Evolutionary conservation across 306 rosid genomes (phyloP).

Genomic region (Trifolium pratense): DNA sequence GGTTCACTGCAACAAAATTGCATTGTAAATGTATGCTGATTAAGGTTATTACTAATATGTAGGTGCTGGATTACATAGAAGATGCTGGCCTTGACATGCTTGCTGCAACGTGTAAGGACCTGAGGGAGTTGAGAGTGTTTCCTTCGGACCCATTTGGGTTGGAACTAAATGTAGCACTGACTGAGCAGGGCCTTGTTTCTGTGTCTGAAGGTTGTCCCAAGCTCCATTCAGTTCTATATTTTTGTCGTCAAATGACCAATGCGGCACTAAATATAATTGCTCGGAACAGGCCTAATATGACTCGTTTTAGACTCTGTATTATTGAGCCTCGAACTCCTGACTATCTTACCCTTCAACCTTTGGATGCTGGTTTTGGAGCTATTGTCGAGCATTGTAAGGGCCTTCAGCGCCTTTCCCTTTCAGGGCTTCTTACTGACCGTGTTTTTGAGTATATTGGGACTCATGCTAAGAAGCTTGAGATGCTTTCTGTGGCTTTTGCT

Average conservation of each 20-base stretch:
- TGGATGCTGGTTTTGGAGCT: slow-evolving; percentile 94
- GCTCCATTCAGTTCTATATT: slow-evolving; percentile 90
- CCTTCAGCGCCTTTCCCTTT: slow-evolving; percentile 85
- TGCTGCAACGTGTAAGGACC: slow-evolving; percentile 85
- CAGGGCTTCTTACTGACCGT: slow-evolving; percentile 87
- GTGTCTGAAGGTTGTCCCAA: slow-evolving; percentile 96
- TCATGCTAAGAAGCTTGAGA: slow-evolving; percentile 85
- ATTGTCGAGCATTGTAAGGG: slow-evolving; percentile 94
- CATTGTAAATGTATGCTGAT: slow-evolving; percentile 40
- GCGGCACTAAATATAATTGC: slow-evolving; percentile 82
- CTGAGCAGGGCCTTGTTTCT: slow-evolving; percentile 87
- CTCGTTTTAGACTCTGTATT: slow-evolving; percentile 90
- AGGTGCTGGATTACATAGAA: slow-evolving; percentile 96
- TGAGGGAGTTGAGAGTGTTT: slow-evolving; percentile 88
- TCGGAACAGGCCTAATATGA: slow-evolving; percentile 76
- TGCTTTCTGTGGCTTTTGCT: slow-evolving; percentile 96
- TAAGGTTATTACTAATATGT: slow-evolving; percentile 37
- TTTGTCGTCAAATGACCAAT: slow-evolving; percentile 95
- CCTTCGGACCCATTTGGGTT: slow-evolving; percentile 80
- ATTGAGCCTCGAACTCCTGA: slow-evolving; percentile 83
- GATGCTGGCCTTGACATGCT: slow-evolving; percentile 81
- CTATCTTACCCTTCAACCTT: slow-evolving; percentile 67
- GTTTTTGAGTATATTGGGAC: slow-evolving; percentile 82
- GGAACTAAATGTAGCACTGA: slow-evolving; percentile 77
- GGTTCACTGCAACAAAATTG: slow-evolving; percentile 23